Conservation (phyloP, 306 rosid species). For the Luffa acutangula region DNA sequence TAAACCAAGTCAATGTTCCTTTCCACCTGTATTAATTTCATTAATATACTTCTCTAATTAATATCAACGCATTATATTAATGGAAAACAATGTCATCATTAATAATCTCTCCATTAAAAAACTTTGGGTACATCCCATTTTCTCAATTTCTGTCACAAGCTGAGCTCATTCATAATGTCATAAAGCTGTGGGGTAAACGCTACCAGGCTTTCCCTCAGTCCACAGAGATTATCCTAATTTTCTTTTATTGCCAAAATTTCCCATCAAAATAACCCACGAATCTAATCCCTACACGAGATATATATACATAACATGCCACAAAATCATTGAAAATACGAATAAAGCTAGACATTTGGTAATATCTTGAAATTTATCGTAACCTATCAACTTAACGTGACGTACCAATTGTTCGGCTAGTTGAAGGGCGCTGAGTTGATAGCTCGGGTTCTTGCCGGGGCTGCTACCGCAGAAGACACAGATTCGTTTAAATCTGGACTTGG, state of each 20-base stretch:
- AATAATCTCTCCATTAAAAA: background rate
- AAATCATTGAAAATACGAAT: too few species aligned
- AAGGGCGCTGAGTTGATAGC: slow-evolving; percentile 58
- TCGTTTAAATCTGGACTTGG: slow-evolving; percentile 49
- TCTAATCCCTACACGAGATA: too few species aligned
- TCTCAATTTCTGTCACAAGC: background rate
- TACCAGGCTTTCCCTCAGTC: background rate
- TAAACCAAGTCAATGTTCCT: slow-evolving; percentile 86
- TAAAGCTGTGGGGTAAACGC: background rate
- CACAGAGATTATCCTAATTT: too few species aligned
- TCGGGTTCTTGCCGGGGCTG: slow-evolving; percentile 69
- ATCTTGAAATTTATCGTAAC: too few species aligned
- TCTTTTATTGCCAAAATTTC: too few species aligned
- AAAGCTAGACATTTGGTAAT: too few species aligned
- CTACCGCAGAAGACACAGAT: slow-evolving; percentile 92
- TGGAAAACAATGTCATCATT: background rate
- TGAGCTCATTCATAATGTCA: background rate
- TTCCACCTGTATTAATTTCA: slow-evolving; percentile 46
- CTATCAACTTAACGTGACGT: background rate
- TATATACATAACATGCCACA: too few species aligned
- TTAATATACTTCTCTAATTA: background rate
- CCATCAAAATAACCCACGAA: too few species aligned
- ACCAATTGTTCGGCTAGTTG: slow-evolving; percentile 72
- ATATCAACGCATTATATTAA: background rate
- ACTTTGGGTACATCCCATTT: background rate